Evolutionary conservation across 441 rosid species (phyloP).

Genomic region (Adansonia gregorii): DNA sequence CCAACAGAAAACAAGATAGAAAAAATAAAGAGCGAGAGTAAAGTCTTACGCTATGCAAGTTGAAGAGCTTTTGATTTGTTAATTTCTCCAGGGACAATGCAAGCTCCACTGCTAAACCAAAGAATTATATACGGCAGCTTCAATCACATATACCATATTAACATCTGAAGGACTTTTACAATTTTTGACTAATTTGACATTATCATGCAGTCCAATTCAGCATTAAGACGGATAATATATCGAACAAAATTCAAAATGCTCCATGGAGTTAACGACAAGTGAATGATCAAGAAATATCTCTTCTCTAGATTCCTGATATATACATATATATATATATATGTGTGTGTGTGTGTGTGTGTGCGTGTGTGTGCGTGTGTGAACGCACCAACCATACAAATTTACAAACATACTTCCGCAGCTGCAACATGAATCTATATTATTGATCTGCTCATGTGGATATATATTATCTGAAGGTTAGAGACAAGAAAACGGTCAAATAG

Average conservation of each 20-base stretch:
- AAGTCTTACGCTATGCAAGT: conserved; percentile 54
- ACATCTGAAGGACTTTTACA: neutral
- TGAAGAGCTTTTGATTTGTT: conserved; percentile 64
- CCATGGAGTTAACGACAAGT: neutral
- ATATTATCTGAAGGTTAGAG: neutral
- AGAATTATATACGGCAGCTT: conserved; percentile 1
- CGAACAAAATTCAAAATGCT: neutral
- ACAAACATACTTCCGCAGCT: neutral
- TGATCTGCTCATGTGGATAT: neutral
- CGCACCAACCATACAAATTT: conserved; percentile 3
- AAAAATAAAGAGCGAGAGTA: conserved; percentile 2
- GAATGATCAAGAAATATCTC: conserved; percentile 9
- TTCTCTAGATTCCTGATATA: conserved; percentile 4
- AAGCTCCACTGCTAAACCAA: conserved; percentile 65
- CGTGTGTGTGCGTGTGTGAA: neutral
- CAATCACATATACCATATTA: neutral
- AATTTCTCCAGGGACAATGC: conserved; percentile 74
- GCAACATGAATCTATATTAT: neutral
- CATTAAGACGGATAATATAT: neutral
- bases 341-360: too few relatives aligned
- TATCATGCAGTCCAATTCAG: neutral
- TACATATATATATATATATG: too few relatives aligned
- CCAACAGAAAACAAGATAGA: neutral
- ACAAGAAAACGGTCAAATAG: neutral
- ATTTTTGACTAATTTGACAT: neutral